phyloP scores from a whole-genome alignment of 495 filamentous ascomycete genomes.

The Aspergillus sparsus region DNA sequence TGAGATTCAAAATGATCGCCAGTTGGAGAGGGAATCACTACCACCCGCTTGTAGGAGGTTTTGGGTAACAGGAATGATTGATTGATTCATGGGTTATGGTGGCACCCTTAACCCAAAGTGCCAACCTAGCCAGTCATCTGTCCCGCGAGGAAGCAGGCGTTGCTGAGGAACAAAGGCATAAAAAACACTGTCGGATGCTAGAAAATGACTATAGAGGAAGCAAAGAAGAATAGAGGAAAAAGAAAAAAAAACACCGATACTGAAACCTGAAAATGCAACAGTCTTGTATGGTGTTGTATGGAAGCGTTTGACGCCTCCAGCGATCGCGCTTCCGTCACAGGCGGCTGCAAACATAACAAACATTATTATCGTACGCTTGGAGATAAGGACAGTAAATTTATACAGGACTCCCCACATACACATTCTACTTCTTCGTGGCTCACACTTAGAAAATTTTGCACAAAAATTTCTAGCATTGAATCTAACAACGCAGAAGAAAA shows the following conservation, averaged over 20 bases:
- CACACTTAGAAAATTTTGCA: constrained; percentile 1
- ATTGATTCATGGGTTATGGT: constrained; percentile 25
- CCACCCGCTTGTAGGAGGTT: background rate
- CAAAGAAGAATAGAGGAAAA: constrained; percentile 1
- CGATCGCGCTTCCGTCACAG: constrained; percentile 8
- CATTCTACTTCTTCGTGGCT: too few species aligned
- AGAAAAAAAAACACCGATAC: background rate
- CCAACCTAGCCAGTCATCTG: constrained; percentile 23
- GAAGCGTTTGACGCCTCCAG: constrained; percentile 1
- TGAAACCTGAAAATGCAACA: too few species aligned
- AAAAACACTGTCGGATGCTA: constrained; percentile 12
- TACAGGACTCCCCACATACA: background rate
- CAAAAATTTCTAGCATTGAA: constrained; percentile 47
- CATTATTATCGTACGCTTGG: background rate
- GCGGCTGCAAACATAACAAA: constrained; percentile 31
- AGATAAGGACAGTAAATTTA: background rate
- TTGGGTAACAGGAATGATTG: constrained; percentile 21
- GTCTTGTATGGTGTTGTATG: too few species aligned
- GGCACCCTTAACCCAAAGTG: constrained; percentile 29
- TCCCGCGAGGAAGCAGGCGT: constrained; percentile 26
- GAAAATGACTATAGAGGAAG: constrained; percentile 2
- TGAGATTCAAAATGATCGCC: constrained; percentile 15
- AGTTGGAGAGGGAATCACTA: background rate
- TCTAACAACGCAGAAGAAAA: constrained; percentile 44
- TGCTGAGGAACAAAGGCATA: constrained; percentile 27